Evolutionary conservation across 2,329 filamentous ascomycete species (phyloP).

Genomic region (Aaosphaeria pasadenensis): DNA sequence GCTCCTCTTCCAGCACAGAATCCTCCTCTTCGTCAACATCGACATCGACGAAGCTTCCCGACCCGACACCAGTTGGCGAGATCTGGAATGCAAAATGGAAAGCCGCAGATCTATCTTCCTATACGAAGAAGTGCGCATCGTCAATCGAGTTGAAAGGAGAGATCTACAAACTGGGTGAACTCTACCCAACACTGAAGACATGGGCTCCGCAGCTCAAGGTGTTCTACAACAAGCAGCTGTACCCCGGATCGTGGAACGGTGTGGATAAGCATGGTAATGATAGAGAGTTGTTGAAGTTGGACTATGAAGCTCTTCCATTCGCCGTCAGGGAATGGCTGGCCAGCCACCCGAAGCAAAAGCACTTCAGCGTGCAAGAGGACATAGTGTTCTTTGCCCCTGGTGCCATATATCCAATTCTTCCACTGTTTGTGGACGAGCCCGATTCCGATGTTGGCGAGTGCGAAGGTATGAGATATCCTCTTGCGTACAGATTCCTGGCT

Average conservation of each 20-base stretch:
- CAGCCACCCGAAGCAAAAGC: slow-evolving; percentile 39
- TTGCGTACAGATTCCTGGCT: slow-evolving; percentile 1
- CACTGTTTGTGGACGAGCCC: slow-evolving; percentile 48
- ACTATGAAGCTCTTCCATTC: slow-evolving; percentile 43
- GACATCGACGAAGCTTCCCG: slow-evolving; percentile 6
- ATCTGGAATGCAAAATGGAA: slow-evolving; percentile 32
- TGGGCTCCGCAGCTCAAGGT: slow-evolving; percentile 34
- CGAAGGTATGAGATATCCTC: slow-evolving; percentile 28
- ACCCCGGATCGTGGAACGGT: slow-evolving; percentile 54
- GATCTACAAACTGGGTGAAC: slow-evolving; percentile 28
- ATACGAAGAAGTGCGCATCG: slow-evolving; percentile 17
- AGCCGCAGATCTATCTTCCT: slow-evolving; percentile 15
- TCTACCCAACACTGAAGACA: slow-evolving; percentile 30
- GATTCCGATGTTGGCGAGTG: slow-evolving; percentile 33
- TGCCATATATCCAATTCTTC: slow-evolving; percentile 49
- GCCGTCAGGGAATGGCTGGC: slow-evolving; percentile 50
- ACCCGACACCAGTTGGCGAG: slow-evolving; percentile 19
- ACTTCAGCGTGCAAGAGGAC: slow-evolving; percentile 41
- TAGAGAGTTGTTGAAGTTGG: slow-evolving; percentile 49
- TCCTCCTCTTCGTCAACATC: slow-evolving; percentile 8
- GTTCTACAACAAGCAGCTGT: slow-evolving; percentile 34
- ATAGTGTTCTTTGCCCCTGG: slow-evolving; percentile 54
- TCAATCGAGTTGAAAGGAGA: slow-evolving; percentile 17
- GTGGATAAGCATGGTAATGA: slow-evolving; percentile 52
- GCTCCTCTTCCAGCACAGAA: slow-evolving; percentile 2